A percentile compares a stretch with the other conserved stretches of the same genome.
phyloP scores from a whole-genome alignment of 495 filamentous ascomycete species.

The Aspergillus affinis region DNA sequence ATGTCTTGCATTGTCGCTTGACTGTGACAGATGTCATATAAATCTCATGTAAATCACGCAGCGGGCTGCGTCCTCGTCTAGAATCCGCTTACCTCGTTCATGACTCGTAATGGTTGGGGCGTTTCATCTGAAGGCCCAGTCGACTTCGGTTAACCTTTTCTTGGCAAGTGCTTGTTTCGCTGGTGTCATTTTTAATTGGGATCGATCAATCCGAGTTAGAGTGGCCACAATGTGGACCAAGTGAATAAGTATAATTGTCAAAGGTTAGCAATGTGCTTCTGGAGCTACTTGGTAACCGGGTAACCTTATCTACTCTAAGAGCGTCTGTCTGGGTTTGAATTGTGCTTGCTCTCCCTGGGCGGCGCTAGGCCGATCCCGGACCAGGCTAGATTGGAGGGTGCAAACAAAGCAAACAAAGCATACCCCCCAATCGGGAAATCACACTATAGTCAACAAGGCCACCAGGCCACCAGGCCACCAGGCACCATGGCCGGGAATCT shows the following conservation, averaged over 20 bases:
- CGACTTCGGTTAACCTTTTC: neutral
- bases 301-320: too few species aligned
- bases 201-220: too few species aligned
- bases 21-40: neutral
- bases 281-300: too few species aligned
- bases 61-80: slow-evolving; percentile 3
- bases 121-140: neutral
- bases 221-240: too few species aligned
- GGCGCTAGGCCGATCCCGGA: neutral
- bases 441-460: neutral
- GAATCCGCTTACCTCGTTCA: neutral
- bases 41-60: neutral
- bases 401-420: neutral
- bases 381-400: neutral
- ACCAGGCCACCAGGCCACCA: too few species aligned
- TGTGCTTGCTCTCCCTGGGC: neutral
- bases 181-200: neutral
- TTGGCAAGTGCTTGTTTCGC: slow-evolving; percentile 4
- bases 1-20: neutral
- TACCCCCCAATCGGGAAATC: neutral
- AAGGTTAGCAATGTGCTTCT: too few species aligned
- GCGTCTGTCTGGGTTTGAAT: neutral
- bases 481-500: too few species aligned
- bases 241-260: too few species aligned
- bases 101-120: neutral